phyloP scores from a whole-genome alignment of 768 basidiomycete species.

The Mrakia gelida region DNA sequence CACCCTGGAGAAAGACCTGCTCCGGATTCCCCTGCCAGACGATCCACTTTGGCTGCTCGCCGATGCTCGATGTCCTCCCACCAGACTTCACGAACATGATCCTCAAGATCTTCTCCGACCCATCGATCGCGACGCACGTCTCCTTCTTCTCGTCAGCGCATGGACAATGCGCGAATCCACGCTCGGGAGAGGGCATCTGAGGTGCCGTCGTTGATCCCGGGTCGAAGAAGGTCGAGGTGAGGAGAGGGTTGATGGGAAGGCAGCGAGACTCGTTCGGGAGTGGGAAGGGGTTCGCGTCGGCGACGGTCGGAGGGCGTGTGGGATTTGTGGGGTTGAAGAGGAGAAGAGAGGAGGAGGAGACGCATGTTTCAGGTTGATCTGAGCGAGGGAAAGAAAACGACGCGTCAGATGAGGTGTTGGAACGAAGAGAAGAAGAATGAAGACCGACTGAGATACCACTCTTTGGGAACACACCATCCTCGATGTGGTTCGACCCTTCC shows the following conservation, averaged over 20 bases:
- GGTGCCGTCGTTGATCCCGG: not conserved
- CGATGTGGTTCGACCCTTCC: not conserved
- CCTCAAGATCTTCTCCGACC: constrained; percentile 1
- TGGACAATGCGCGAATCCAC: not conserved
- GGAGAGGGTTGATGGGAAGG: not conserved
- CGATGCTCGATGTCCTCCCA: not conserved
- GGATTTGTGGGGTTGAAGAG: not conserved
- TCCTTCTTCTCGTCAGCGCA: not conserved
- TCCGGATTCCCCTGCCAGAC: constrained; percentile 21
- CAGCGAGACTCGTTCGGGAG: not conserved
- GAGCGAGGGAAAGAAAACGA: not conserved
- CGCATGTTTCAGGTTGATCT: constrained; percentile 10
- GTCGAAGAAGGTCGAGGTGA: constrained; percentile 12
- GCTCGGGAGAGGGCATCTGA: not conserved
- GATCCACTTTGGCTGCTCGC: not conserved
- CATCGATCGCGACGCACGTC: constrained; percentile 13
- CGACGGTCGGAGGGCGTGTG: not conserved
- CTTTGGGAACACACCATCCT: constrained; percentile 23
- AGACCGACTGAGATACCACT: not conserved
- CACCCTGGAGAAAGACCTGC: constrained; percentile 7
- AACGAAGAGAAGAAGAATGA: not conserved
- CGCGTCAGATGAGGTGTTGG: not conserved
- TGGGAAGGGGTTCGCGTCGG: not conserved
- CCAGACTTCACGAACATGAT: not conserved
- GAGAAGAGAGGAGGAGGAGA: not conserved